Percentiles rank a stretch among this genome's conserved stretches.
phyloP scores from a whole-genome alignment of 306 rosid genomes.

The Cucurbita moschata region DNA sequence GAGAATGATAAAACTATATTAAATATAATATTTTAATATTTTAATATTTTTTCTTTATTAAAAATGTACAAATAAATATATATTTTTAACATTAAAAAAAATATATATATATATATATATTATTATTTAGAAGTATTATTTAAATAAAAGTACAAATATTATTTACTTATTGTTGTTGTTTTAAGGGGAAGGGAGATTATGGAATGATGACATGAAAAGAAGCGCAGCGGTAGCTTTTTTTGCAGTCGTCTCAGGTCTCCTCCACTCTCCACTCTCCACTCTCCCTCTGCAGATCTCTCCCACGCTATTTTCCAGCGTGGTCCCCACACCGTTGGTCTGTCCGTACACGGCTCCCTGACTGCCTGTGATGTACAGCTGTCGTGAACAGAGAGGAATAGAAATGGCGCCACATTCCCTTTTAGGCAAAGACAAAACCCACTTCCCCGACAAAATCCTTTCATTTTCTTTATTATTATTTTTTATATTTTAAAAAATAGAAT shows the following conservation, averaged over 20 bases:
- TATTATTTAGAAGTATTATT: too few species aligned
- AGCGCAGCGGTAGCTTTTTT: neutral
- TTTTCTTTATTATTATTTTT: neutral
- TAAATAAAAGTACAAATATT: too few species aligned
- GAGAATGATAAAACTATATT: too few species aligned
- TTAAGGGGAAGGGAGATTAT: neutral
- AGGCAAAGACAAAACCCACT: constrained; percentile 9
- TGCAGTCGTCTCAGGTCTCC: neutral
- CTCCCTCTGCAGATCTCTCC: neutral
- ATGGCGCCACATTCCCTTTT: constrained; percentile 1
- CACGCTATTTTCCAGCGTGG: neutral
- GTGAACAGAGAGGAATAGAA: neutral
- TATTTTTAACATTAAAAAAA: too few species aligned
- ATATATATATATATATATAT: too few species aligned
- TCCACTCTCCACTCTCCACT: neutral
- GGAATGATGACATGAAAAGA: neutral
- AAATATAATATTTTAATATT: too few species aligned
- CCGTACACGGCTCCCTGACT: neutral
- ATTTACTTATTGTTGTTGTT: neutral
- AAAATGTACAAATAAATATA: too few species aligned
- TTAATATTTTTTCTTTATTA: too few species aligned
- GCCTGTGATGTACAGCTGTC: constrained; percentile 3
- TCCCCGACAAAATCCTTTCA: neutral
- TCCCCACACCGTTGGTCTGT: neutral
- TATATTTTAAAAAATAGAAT: neutral